Evolutionary conservation across 2,329 filamentous ascomycete genomes (phyloP).

Genomic region (Stagonosporopsis chrysanthemi): DNA sequence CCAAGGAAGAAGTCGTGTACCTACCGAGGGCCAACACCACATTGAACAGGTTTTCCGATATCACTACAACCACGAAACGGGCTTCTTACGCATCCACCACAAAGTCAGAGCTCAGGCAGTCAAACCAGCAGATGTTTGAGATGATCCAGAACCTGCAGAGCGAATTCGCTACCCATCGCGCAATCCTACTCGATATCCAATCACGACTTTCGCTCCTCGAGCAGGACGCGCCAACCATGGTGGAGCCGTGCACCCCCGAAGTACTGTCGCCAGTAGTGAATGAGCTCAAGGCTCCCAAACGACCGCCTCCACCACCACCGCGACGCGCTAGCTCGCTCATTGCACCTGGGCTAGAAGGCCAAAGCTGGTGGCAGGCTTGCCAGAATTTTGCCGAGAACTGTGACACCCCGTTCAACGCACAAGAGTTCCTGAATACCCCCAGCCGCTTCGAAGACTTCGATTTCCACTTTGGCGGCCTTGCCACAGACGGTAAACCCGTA

Average conservation of each 20-base stretch:
- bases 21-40: conserved; percentile 8
- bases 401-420: conserved; percentile 35
- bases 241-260: conserved; percentile 15
- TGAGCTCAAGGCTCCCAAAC: conserved; percentile 23
- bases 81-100: conserved; percentile 35
- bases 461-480: conserved; percentile 32
- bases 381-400: conserved; percentile 38
- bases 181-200: conserved; percentile 41
- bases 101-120: conserved; percentile 35
- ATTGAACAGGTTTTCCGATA: conserved; percentile 15
- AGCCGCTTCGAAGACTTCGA: conserved; percentile 37
- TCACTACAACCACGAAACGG: conserved; percentile 26
- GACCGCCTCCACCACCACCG: conserved; percentile 8
- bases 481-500: conserved; percentile 13
- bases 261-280: conserved; percentile 12
- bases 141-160: conserved; percentile 41
- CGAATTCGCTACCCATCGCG: conserved; percentile 36
- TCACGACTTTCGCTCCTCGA: conserved; percentile 40
- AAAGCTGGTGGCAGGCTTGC: conserved; percentile 38
- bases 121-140: conserved; percentile 36
- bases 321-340: conserved; percentile 8
- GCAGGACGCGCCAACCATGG: conserved; percentile 23
- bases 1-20: conserved; percentile 6
- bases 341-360: conserved; percentile 5
- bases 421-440: conserved; percentile 38